These are phyloP conservation scores for Circinella umbellata DNA, from an alignment of 371 early-diverging fungal species.

Conservation along the genomic window DNA sequence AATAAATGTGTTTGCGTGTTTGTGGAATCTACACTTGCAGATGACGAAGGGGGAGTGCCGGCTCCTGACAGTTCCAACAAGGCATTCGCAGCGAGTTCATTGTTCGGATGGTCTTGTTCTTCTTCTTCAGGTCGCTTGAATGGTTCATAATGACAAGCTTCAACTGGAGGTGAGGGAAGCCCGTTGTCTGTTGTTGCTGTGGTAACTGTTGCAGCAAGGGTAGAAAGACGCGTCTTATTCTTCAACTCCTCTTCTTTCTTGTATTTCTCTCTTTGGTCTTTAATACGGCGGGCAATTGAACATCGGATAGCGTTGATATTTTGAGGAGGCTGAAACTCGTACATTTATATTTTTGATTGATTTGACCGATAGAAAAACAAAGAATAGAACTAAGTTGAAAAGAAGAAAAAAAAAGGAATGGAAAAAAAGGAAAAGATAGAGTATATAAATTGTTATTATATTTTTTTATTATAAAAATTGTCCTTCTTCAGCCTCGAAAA, in stretches of 20 bases:
- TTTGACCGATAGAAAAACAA: background rate
- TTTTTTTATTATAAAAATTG: background rate
- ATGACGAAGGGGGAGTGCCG: constrained; percentile 4
- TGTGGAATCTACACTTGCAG: background rate
- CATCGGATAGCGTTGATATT: constrained; percentile 42
- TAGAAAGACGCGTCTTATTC: constrained; percentile 5
- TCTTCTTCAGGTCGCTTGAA: constrained; percentile 5
- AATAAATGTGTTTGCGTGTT: background rate
- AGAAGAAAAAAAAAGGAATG: constrained; percentile 6
- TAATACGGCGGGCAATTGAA: constrained; percentile 38
- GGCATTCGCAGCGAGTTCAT: background rate
- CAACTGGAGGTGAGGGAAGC: constrained; percentile 48
- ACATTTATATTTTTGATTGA: constrained; percentile 9
- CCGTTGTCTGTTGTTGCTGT: constrained; percentile 24
- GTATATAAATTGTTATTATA: background rate
- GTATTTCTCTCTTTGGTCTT: constrained; percentile 31
- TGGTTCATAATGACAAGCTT: constrained; percentile 28
- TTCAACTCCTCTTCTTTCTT: constrained; percentile 3
- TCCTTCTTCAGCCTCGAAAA: no score
- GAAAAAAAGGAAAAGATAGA: constrained; percentile 8
- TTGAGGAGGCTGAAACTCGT: constrained; percentile 38
- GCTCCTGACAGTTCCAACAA: constrained; percentile 1
- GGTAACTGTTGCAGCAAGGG: background rate
- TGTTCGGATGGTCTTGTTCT: constrained; percentile 5
- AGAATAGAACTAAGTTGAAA: background rate